Evolutionary conservation across 1,139 yeast species (phyloP).

Genomic region (Diutina rugosa): DNA sequence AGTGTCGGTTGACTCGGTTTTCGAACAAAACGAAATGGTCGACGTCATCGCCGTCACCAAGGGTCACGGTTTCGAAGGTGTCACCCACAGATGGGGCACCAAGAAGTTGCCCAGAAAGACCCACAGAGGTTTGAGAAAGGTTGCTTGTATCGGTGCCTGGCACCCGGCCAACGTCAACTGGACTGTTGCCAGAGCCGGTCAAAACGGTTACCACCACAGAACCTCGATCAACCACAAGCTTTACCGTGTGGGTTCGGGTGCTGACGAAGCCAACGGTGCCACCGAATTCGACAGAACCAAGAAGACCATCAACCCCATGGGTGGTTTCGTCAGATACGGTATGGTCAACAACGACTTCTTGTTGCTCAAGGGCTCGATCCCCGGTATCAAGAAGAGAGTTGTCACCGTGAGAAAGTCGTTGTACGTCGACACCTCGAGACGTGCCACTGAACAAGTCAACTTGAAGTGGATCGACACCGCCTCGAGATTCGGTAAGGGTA

Average conservation of each 20-base stretch:
- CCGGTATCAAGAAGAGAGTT: constrained; percentile 99
- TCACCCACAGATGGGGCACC: constrained; percentile 99
- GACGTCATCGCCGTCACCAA: constrained; percentile 99
- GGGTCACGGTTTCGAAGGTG: constrained; percentile 99
- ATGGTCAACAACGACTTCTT: constrained; percentile 93
- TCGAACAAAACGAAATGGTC: constrained; percentile 97
- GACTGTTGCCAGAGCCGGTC: constrained; percentile 99
- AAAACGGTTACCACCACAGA: constrained; percentile 99
- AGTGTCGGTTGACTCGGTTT: constrained; percentile 86
- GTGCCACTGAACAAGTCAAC: constrained; percentile 91
- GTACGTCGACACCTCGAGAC: constrained; percentile 96
- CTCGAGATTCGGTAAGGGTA: constrained; percentile 99
- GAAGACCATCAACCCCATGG: constrained; percentile 99
- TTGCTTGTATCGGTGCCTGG: constrained; percentile 99
- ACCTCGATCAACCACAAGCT: constrained; percentile 99
- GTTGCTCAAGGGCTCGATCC: constrained; percentile 96
- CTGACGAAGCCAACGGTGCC: constrained; percentile 86
- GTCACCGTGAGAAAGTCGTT: constrained; percentile 97
- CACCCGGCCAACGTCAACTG: constrained; percentile 99
- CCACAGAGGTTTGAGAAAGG: constrained; percentile 99
- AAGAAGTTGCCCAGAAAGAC: constrained; percentile 99
- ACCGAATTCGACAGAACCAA: constrained; percentile 98
- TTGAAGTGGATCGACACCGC: constrained; percentile 99
- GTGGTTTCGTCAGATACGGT: constrained; percentile 99
- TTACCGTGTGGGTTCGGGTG: constrained; percentile 98